Conservation (phyloP, 2,329 filamentous ascomycete genomes). For the Neodidymelliopsis sp. region DNA sequence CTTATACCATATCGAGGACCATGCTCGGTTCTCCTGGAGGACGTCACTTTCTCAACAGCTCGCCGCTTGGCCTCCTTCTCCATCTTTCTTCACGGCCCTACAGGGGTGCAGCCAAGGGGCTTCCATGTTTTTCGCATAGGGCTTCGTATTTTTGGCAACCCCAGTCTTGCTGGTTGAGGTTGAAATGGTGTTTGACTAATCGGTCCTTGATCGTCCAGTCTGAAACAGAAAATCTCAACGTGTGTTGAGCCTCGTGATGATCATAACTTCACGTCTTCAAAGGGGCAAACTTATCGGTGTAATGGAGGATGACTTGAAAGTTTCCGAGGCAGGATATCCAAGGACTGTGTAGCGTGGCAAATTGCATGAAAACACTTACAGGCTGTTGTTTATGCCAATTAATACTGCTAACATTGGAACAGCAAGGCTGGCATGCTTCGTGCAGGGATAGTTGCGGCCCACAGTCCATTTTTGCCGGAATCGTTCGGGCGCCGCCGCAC, state of each 20-base stretch:
- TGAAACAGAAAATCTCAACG: slow-evolving; percentile 1
- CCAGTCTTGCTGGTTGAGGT: neutral
- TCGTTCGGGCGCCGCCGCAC: slow-evolving; percentile 4
- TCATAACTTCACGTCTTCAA: neutral
- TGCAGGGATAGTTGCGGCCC: slow-evolving; percentile 16
- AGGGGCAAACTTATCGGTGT: neutral
- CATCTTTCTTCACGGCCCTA: slow-evolving; percentile 4
- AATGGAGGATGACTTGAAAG: neutral
- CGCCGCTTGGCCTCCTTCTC: slow-evolving; percentile 3
- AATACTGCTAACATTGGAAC: slow-evolving; percentile 16
- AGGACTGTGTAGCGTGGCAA: neutral
- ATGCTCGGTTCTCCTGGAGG: neutral
- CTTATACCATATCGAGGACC: slow-evolving; percentile 21
- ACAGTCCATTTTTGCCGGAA: slow-evolving; percentile 26
- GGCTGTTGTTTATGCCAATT: slow-evolving; percentile 4
- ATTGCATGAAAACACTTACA: neutral
- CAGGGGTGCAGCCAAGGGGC: slow-evolving; percentile 6
- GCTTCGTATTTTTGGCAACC: slow-evolving; percentile 1
- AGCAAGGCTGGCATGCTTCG: slow-evolving; percentile 15
- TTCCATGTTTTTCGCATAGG: slow-evolving; percentile 1
- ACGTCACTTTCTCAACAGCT: slow-evolving; percentile 9
- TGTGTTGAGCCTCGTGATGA: neutral
- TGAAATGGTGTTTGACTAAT: neutral
- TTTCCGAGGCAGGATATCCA: neutral
- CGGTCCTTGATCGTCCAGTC: neutral